Evolutionary conservation across 2,329 filamentous ascomycete genomes (phyloP), one percentile per base, ranked within the genome.

Genomic region (Arthrinium phaeospermum): DNA sequence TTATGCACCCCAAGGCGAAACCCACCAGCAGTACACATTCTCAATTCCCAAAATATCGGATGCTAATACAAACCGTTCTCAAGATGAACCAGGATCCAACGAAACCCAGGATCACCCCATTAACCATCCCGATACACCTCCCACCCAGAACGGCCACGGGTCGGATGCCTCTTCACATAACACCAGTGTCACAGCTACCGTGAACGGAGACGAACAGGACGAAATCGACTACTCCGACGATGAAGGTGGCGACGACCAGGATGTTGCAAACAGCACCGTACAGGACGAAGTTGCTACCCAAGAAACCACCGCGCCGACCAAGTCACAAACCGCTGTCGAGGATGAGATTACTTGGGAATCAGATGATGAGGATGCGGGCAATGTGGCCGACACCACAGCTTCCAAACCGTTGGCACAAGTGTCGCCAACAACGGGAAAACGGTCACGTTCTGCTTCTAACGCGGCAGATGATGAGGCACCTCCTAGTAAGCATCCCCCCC

Each of bases 171-270:
- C 77, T 27, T 83, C 82, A 14, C 78, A 81, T 13, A 78, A 77
- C 68, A 82, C 79, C 41, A 82, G 81, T 71, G 81, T 80, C 19
- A 81, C 81, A 12, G 79, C 77, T 22, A 81, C 79, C 61, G 75
- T 82, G 7, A 78, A 78, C 45, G 76, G 78, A 27, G 80, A 80
- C 30, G 80, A 80, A 37, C 75, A 80, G 47, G 79, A 80, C 69
- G 79, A 80, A 69, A 82, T 82, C 67, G 80, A 82, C 72, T 81
- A 83, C 70, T 79, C 79, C 2, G 80, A 81, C 41, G 83, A 82
- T 71, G 80, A 80, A 67, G 76, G 79, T 14, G 73, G 75, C 24
- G 74, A 71, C 22, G 71, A 72, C 47, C 72, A 73, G 41, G 76
- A 72, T 71, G 70, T 75, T 71, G 75, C 72, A 71, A 45, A 72